These are phyloP conservation scores for Pelomyxa schiedti DNA, from an alignment of 78 protist genomes.

Conservation along the genomic window DNA sequence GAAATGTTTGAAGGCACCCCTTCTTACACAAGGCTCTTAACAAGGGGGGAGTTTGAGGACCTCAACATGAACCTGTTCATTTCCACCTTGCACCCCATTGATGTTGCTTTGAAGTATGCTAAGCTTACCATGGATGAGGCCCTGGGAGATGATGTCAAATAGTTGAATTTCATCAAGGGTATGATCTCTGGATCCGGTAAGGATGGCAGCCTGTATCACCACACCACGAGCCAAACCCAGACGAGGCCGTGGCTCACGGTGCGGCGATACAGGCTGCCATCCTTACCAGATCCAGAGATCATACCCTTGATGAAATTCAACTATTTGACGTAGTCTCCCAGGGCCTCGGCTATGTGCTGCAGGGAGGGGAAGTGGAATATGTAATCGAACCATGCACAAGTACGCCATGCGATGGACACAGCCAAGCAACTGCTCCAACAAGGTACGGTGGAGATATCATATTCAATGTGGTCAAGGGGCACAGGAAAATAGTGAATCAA, in stretches of 20 bases:
- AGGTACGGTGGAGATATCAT: too few species aligned
- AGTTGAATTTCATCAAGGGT: slow-evolving; percentile 68
- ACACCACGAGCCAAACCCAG: slow-evolving; percentile 84
- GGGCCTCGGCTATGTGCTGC: too few species aligned
- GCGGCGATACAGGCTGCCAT: slow-evolving; percentile 97
- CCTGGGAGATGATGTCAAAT: slow-evolving; percentile 85
- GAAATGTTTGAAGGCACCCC: slow-evolving; percentile 82
- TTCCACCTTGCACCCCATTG: slow-evolving; percentile 68
- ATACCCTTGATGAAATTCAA: too few species aligned
- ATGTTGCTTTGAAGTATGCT: slow-evolving; percentile 68
- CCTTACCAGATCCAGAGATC: slow-evolving; percentile 59
- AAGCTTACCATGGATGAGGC: slow-evolving; percentile 42
- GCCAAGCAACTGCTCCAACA: too few species aligned
- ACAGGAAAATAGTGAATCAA: too few species aligned
- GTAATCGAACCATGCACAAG: too few species aligned
- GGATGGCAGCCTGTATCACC: too few species aligned
- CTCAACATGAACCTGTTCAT: slow-evolving; percentile 78
- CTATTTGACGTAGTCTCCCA: too few species aligned
- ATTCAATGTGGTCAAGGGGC: too few species aligned
- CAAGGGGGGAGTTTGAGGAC: slow-evolving; percentile 94
- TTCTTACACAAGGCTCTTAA: slow-evolving; percentile 67
- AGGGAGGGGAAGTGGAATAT: too few species aligned
- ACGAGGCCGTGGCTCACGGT: slow-evolving; percentile 97
- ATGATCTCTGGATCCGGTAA: slow-evolving; percentile 86
- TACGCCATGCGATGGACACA: too few species aligned